Conservation (phyloP, 1,139 yeast species). For the Suhomyces chickasaworum region DNA sequence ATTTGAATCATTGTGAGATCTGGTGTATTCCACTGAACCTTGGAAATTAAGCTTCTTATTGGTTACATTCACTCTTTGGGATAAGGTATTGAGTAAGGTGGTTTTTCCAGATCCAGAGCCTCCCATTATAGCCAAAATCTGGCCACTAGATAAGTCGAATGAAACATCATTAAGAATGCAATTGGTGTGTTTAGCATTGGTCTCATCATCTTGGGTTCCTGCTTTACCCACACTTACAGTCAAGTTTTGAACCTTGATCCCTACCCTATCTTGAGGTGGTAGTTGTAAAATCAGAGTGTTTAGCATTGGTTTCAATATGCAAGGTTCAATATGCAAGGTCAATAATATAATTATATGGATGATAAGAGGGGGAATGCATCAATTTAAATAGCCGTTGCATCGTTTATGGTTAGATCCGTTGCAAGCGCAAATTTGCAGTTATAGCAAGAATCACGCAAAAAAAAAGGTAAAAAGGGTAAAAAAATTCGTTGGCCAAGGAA, state of each 20-base stretch:
- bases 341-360: not conserved
- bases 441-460: not conserved
- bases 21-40: constrained; percentile 30
- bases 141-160: constrained; percentile 55
- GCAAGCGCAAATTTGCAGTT: not conserved
- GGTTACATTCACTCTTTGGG: constrained; percentile 53
- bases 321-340: too few relatives aligned
- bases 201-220: constrained; percentile 7
- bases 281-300: constrained; percentile 10
- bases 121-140: constrained; percentile 72
- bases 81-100: constrained; percentile 70
- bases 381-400: not conserved
- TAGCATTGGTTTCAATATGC: too few relatives aligned
- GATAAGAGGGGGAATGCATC: not conserved
- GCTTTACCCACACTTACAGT: constrained; percentile 29
- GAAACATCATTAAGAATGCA: constrained; percentile 48
- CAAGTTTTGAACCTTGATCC: constrained; percentile 33
- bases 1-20: too few relatives aligned
- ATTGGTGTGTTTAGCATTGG: not conserved
- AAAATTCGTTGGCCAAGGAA: not conserved
- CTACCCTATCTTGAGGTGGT: constrained; percentile 27
- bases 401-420: not conserved
- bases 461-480: too few relatives aligned
- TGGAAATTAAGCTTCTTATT: constrained; percentile 35
- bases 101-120: constrained; percentile 91